Evolutionary conservation across 2,329 filamentous ascomycete species (phyloP).

Genomic region (Apiospora rasikravindrae): DNA sequence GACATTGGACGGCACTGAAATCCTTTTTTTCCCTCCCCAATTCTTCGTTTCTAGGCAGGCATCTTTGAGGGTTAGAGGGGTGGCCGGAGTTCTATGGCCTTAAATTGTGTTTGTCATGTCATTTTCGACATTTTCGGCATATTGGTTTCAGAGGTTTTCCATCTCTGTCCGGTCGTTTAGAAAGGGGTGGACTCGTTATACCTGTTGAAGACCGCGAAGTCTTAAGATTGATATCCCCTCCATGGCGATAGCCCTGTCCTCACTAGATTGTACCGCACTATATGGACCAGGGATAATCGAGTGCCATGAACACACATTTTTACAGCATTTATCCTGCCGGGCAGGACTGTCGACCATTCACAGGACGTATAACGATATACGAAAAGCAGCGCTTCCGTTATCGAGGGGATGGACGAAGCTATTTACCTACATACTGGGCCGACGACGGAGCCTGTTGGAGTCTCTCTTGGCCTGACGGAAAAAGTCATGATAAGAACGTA

Average conservation of each 20-base stretch:
- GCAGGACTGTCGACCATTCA: no score
- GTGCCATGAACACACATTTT: no score
- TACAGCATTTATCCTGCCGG: no score
- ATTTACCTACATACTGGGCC: neutral
- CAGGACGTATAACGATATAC: no score
- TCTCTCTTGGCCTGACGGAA: neutral
- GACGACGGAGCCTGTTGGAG: neutral
- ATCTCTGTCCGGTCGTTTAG: neutral
- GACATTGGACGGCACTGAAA: neutral
- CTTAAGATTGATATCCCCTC: neutral
- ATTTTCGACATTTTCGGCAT: neutral
- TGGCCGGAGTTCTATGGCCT: neutral
- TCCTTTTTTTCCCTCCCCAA: neutral
- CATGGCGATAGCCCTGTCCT: no score
- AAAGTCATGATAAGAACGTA: neutral
- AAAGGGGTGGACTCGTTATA: neutral
- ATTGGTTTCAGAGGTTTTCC: neutral
- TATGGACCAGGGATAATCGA: no score
- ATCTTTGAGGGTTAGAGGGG: neutral
- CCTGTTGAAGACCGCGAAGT: neutral
- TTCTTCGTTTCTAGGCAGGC: neutral
- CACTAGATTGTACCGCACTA: no score
- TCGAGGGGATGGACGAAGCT: neutral
- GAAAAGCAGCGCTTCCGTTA: no score
- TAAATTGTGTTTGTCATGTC: neutral